Conservation (phyloP, 2,329 filamentous ascomycete genomes). For the Pestalotiopsis sp. region DNA sequence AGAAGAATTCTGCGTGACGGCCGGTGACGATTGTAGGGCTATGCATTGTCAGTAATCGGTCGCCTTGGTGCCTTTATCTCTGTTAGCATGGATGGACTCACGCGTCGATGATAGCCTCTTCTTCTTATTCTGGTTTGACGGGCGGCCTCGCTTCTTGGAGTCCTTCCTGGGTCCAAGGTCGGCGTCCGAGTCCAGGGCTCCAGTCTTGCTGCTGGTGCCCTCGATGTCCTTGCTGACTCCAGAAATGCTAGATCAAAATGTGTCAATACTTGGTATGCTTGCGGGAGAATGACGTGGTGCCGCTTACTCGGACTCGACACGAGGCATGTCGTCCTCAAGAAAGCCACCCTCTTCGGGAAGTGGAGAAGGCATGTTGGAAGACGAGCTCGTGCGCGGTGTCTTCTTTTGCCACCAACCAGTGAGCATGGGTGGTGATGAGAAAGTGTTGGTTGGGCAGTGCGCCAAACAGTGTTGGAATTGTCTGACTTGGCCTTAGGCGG, state of each 20-base stretch:
- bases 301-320: background rate
- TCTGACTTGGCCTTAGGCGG: too few relatives aligned
- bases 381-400: background rate
- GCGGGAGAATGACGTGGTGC: background rate
- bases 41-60: background rate
- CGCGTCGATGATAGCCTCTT: background rate
- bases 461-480: too few relatives aligned
- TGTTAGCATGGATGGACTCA: background rate
- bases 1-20: background rate
- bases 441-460: too few relatives aligned
- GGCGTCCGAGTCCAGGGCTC: background rate
- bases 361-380: background rate
- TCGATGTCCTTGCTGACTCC: background rate
- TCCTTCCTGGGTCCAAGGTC: background rate
- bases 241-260: background rate
- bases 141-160: background rate
- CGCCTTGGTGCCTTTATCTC: background rate
- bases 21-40: background rate
- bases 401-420: background rate
- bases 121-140: background rate
- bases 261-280: background rate
- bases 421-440: too few relatives aligned
- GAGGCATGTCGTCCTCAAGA: background rate
- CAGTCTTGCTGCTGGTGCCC: background rate
- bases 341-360: background rate